Conservation (phyloP, 1,139 yeast species). For the Lodderomyces parapsilosis region DNA sequence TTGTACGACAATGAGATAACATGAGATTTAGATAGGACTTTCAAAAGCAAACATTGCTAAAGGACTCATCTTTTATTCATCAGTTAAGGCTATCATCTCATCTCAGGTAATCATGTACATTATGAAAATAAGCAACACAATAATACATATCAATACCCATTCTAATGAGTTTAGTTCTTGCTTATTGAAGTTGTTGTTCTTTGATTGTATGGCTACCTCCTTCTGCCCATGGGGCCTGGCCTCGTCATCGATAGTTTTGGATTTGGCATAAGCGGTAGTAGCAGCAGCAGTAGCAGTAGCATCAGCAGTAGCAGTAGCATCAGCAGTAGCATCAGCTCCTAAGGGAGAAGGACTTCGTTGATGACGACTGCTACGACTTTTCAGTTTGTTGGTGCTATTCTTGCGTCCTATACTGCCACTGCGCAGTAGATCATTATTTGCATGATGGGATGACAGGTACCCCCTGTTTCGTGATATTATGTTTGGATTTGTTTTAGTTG, state of each 20-base stretch:
- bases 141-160: background rate
- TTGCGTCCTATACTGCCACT: background rate
- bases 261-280: background rate
- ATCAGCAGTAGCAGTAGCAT: no score
- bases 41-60: no score
- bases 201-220: background rate
- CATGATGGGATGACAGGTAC: background rate
- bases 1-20: no score
- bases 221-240: background rate
- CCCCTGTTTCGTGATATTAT: background rate
- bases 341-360: background rate
- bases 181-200: background rate
- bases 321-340: background rate
- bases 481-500: background rate
- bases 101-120: background rate
- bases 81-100: no score
- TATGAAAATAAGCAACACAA: background rate
- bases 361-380: background rate
- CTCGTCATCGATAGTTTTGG: background rate
- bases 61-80: no score
- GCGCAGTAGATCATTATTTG: background rate
- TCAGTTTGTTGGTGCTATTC: background rate
- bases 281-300: background rate
- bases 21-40: no score
- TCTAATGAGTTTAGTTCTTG: background rate